Base-by-base conservation (phyloP, 2,329 filamentous ascomycete genomes). In the Davidsoniella virescens region DNA sequence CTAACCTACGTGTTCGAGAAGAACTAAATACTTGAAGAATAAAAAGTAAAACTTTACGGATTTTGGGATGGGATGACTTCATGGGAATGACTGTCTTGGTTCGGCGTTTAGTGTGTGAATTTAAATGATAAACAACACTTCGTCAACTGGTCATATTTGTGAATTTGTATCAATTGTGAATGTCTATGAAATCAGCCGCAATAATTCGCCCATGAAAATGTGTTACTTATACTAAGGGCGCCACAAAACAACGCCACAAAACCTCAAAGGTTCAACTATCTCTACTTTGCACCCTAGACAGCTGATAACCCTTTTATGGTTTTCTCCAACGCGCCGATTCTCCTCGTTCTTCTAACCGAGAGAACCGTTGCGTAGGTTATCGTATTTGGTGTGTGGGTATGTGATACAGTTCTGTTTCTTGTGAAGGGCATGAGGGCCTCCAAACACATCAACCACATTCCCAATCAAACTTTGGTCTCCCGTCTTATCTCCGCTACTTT, bases 401-500 rank as follows among this genome's bases (percentile, higher is more conserved):
- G 66, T 64, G 37, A 85, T 60, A 56, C 77, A 76, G 56, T 86
- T 86, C 16, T 68, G 57, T 47, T 63, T 67, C 58, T 65, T 65
- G 54, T 77, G 68, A 33, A 86, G 63, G 1, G 58, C 63, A 3
- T 57, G 56, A 0, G 64, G 61, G 0, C 78, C 77, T 16, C 78
- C 80, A 9, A 85, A 63, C 0, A 64, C 66, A 29, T 73, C 67
- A 1, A 83, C 75, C 14, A 81, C 78, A 12, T 73, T 79, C 5
- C 64, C 67, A 50, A 88, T 87, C 60, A 95, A 62, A 57, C 84
- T 90, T 49, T 72, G 64, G 0, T 71, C 67, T 0, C 78, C 79
- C 2, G 64, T 61, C 60, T 79, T 80, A 62, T 95, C 90, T 1
- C 76, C 80, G 59, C 82, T 90, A 58, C 78, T 85, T 67, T 95